phyloP scores from a whole-genome alignment of 108 stramenopile genomes.

The Skeletonema tropicum region DNA sequence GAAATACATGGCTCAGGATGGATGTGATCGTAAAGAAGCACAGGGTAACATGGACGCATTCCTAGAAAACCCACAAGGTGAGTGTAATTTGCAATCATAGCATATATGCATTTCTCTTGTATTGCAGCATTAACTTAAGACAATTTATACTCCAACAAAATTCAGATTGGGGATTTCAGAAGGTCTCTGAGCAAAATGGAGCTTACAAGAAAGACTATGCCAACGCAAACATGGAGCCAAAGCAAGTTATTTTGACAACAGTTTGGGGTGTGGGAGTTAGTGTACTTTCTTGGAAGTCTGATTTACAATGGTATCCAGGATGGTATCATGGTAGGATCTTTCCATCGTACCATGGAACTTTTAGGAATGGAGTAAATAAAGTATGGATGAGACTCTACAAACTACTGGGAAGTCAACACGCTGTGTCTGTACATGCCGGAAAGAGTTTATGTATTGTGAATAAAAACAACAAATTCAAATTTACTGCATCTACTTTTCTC shows the following conservation, averaged over 20 bases:
- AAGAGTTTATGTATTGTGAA: background rate
- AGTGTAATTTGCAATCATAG: background rate
- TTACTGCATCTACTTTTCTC: background rate
- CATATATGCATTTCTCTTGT: too few species aligned
- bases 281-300: constrained; percentile 48
- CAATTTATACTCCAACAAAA: too few species aligned
- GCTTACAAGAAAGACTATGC: constrained; percentile 49
- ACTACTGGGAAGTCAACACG: background rate
- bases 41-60: constrained; percentile 77
- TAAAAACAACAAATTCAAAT: background rate
- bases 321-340: constrained; percentile 26
- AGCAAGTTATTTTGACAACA: constrained; percentile 40
- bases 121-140: too few species aligned
- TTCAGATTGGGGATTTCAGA: constrained; percentile 37
- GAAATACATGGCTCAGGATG: constrained; percentile 63
- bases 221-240: constrained; percentile 49
- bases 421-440: background rate
- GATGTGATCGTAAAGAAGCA: constrained; percentile 49
- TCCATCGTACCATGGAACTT: constrained; percentile 48
- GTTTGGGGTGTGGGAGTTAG: constrained; percentile 44
- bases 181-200: constrained; percentile 45
- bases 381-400: background rate
- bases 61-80: constrained; percentile 52
- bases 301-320: constrained; percentile 42
- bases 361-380: constrained; percentile 14